Evolutionary conservation across 2,329 filamentous ascomycete species (phyloP).

Genomic region (Aspergillus niger): DNA sequence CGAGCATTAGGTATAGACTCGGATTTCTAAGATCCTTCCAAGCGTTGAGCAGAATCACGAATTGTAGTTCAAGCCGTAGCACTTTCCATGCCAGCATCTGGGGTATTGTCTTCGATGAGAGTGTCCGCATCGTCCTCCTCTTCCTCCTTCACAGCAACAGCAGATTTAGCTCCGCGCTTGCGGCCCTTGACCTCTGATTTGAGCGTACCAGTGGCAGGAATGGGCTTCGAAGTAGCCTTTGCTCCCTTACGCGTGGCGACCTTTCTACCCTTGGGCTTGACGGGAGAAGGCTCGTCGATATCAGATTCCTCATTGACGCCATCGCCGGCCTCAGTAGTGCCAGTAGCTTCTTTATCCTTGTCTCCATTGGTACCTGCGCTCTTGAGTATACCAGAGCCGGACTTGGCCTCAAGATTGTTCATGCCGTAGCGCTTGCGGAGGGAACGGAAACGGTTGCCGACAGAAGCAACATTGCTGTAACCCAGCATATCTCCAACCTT

Average conservation of each 20-base stretch:
- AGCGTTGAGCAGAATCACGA: not conserved
- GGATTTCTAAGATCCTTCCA: not conserved
- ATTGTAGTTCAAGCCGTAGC: not conserved
- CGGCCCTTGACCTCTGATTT: conserved; percentile 1
- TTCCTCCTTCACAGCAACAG: not conserved
- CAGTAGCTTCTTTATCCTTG: not conserved
- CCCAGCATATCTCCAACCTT: conserved; percentile 27
- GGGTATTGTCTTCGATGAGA: not conserved
- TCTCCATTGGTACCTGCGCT: not conserved
- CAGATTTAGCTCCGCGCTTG: not conserved
- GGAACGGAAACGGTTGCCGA: conserved; percentile 30
- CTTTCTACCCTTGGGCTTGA: conserved; percentile 6
- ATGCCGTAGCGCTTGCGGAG: conserved; percentile 31
- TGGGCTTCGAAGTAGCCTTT: conserved; percentile 21
- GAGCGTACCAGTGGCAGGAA: conserved; percentile 18
- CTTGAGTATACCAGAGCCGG: not conserved
- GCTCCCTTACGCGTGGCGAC: conserved; percentile 21
- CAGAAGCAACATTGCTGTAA: conserved; percentile 32
- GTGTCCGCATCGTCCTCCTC: not conserved
- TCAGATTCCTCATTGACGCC: not conserved
- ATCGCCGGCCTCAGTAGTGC: not conserved
- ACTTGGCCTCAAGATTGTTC: conserved; percentile 19
- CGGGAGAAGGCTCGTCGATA: not conserved
- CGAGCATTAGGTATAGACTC: not conserved
- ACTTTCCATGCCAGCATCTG: not conserved